Base-by-base conservation (phyloP, 768 basidiomycete genomes). In the Ramaria sp. region DNA sequence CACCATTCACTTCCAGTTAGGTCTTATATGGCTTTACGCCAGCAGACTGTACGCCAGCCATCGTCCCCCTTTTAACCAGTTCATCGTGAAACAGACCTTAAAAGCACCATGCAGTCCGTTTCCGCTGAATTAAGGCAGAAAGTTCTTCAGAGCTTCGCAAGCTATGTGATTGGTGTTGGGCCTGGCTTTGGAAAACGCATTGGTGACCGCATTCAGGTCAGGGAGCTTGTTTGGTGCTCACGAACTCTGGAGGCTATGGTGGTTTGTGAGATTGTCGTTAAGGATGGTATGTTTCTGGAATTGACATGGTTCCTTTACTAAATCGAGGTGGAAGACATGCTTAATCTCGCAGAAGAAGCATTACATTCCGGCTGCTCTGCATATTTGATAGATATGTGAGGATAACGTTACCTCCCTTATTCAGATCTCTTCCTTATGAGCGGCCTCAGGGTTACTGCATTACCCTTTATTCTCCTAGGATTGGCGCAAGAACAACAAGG, bases 311-410 rank as follows among this genome's bases (percentile, higher is more conserved):
- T 13, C 30, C 12, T 5, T 13, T 32, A 20, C 34, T 30, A n/a
- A 30, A 16, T 16, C 28, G 3, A 6, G 12, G 18, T 3, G 18
- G 15, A 37, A 50, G 48, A 50, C 34, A 50, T 50, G 48, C 48
- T 50, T 20, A 24, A 37, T 32, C 12, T 37, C 24, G 24, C 30
- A 37, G 30, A 37, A 30, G 34, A n/a, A 10, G 28, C 18, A 13
- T 37, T 50, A 16, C 48, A 50, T 22, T 1, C 34, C 25, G 32
- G 48, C 16, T 50, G 48, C 20, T 32, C 48, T 20, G 48, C 48
- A 2, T 50, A 50, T 50, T 18, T 50, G 4, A 50, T 50, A 6
- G 48, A 50, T 24, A 50, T 50, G 48, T 50, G 15, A 20, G 48
- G 34, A 13, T 50, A 8, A 4, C 7, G 3, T 22, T 10, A 20